These are phyloP conservation scores for Drechmeria coniospora DNA, from an alignment of 2,329 filamentous ascomycete genomes.

Conservation along the genomic window DNA sequence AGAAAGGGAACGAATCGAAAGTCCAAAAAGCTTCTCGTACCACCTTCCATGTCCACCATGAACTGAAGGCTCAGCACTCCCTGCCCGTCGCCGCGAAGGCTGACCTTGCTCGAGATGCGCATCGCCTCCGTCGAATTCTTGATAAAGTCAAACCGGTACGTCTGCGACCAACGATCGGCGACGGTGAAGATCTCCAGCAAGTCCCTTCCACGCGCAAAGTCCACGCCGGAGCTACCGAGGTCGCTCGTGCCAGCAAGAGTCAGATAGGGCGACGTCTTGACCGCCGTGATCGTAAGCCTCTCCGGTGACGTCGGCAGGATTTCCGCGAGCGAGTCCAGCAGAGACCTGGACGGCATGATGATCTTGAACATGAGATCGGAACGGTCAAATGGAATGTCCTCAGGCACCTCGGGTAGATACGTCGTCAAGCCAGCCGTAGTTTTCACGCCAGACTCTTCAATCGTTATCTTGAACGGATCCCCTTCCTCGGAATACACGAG, in stretches of 20 bases:
- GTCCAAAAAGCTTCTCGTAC: slow-evolving; percentile 58
- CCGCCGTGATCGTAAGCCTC: slow-evolving; percentile 52
- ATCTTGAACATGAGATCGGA: slow-evolving; percentile 75
- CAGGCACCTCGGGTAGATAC: slow-evolving; percentile 58
- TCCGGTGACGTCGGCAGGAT: slow-evolving; percentile 56
- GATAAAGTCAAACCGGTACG: slow-evolving; percentile 76
- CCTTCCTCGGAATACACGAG: slow-evolving; percentile 64
- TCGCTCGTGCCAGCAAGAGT: slow-evolving; percentile 50
- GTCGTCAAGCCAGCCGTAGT: slow-evolving; percentile 85
- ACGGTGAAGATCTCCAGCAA: slow-evolving; percentile 65
- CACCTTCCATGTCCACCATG: slow-evolving; percentile 75
- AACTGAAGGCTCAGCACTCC: slow-evolving; percentile 91
- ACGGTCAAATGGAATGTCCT: slow-evolving; percentile 80
- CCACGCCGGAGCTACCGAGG: slow-evolving; percentile 47
- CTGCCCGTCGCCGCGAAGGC: slow-evolving; percentile 71
- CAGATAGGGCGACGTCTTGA: slow-evolving; percentile 52
- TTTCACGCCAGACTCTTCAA: slow-evolving; percentile 74
- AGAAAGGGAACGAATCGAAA: slow-evolving; percentile 67
- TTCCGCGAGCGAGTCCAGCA: slow-evolving; percentile 59
- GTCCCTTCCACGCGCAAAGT: slow-evolving; percentile 47
- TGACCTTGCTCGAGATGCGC: slow-evolving; percentile 83
- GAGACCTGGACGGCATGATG: slow-evolving; percentile 70
- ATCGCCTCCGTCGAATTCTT: slow-evolving; percentile 84
- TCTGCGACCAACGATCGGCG: slow-evolving; percentile 43
- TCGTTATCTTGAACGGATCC: slow-evolving; percentile 65